Base-by-base conservation (phyloP, 169 alveolate genomes). In the Plasmodium fragile region DNA sequence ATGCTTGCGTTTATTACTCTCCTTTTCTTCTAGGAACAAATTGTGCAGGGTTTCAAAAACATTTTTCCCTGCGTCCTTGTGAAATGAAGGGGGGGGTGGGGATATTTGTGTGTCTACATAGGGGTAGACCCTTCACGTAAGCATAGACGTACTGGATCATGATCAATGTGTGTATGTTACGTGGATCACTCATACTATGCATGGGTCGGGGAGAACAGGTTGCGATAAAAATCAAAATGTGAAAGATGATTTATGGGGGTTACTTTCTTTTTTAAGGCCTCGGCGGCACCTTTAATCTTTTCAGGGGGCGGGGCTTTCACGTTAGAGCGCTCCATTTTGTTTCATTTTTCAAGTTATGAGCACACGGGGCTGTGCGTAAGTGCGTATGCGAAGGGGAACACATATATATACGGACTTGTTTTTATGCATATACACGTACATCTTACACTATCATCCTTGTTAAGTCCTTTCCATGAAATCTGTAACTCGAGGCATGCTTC, bases 1-100 rank as follows among this genome's bases (percentile, higher is more conserved):
- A 78, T 87, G 81, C 22, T 87, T 87, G 22, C 59, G 65, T 52
- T 59, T 87, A 71, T 53, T 87, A 32, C 22, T 87, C 32, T 87
- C 93, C 59, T 59, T 59, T 87, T 87, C 93, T 41, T 87, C 93
- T 22, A 87, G 71, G 49, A 87, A 87, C 32, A 87, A n/a, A n/a
- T 87, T 72, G 72, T 77, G 80, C 81, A 87, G 70, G 16, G 81
- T 78, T 59, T 87, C 93, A 87, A 87, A 87, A 36, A 87, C 93
- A n/a, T 75, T 87, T 25, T 79, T 53, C 70, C 87, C 89, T 53
- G 32, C 28, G 18, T 75, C 71, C 93, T 87, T 78, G 43, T 22
- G 32, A 6, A 39, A 25, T 69, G 52, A 83, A 65, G 34, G 32
- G n/a, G 7, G 30, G 71, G n/a, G 7, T 13, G 71, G 30, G 30